These are phyloP conservation scores for Beauveria caledonica DNA, from an alignment of 2,329 filamentous ascomycete genomes.

Conservation along the genomic window DNA sequence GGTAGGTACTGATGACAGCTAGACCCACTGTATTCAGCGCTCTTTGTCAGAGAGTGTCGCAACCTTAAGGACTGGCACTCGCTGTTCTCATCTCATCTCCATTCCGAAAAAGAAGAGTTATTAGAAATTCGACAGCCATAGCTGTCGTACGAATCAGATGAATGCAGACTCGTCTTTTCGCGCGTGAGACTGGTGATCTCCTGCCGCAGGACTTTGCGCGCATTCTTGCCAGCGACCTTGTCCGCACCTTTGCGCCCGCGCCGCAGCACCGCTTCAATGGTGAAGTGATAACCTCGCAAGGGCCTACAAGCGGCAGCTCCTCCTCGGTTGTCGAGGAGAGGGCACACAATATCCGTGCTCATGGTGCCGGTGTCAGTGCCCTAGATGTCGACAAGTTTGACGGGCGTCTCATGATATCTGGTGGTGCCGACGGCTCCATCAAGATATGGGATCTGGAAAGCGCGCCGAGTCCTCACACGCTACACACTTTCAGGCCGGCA, in stretches of 20 bases:
- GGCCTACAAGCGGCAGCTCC: slow-evolving; percentile 10
- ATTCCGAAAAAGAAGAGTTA: neutral
- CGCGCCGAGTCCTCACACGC: slow-evolving; percentile 33
- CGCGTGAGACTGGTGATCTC: slow-evolving; percentile 64
- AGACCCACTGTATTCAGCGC: neutral
- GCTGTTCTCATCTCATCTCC: neutral
- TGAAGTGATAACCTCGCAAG: slow-evolving; percentile 15
- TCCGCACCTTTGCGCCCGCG: slow-evolving; percentile 61
- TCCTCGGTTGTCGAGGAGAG: slow-evolving; percentile 19
- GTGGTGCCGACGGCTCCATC: slow-evolving; percentile 76
- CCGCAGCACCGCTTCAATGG: slow-evolving; percentile 65
- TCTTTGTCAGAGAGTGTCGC: too few relatives aligned
- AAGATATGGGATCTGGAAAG: slow-evolving; percentile 81
- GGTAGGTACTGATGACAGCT: too few relatives aligned
- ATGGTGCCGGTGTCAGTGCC: slow-evolving; percentile 70
- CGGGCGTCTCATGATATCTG: slow-evolving; percentile 68
- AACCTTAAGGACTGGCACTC: neutral
- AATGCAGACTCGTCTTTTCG: slow-evolving; percentile 70
- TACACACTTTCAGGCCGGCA: slow-evolving; percentile 46
- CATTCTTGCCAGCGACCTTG: slow-evolving; percentile 55
- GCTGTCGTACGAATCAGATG: slow-evolving; percentile 22
- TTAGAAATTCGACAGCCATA: neutral
- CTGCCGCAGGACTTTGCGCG: slow-evolving; percentile 55
- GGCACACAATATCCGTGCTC: slow-evolving; percentile 48
- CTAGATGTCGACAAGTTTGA: slow-evolving; percentile 77